Percentiles rank a stretch among this genome's conserved stretches.
Evolutionary conservation across 108 stramenopile genomes (phyloP).

Genomic region (Schizochytrium sp.): DNA sequence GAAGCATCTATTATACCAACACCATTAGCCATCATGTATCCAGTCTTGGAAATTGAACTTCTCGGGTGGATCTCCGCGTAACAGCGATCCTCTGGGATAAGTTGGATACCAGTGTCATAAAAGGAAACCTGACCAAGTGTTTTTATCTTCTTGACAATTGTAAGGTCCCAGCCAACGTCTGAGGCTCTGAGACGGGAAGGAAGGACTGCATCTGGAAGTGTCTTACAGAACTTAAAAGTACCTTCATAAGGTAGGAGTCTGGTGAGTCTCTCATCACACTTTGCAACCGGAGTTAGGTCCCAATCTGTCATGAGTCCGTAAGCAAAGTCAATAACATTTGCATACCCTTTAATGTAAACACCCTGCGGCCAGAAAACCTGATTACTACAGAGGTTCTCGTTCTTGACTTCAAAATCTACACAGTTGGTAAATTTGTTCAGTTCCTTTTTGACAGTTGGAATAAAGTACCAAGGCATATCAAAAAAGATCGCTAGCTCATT

Average conservation of each 20-base stretch:
- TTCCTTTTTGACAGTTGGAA: no score
- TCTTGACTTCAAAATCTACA: not conserved
- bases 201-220: not conserved
- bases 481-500: no score
- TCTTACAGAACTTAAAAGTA: not conserved
- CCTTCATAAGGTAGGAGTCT: no score
- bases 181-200: not conserved
- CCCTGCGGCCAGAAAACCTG: no score
- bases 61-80: not conserved
- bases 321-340: no score
- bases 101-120: not conserved
- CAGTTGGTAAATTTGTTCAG: not conserved
- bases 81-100: not conserved
- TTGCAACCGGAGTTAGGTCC: no score
- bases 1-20: not conserved
- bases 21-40: not conserved
- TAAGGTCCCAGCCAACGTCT: slow-evolving; percentile 37
- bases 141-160: not conserved
- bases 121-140: not conserved
- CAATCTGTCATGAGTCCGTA: not conserved
- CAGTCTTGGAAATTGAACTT: not conserved
- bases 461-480: no score
- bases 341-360: no score
- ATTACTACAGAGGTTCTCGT: no score
- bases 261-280: no score